A percentile compares a stretch with the other conserved stretches of the same genome.
phyloP scores from a whole-genome alignment of 345 rosid genomes.

The Jatropha curcas region DNA sequence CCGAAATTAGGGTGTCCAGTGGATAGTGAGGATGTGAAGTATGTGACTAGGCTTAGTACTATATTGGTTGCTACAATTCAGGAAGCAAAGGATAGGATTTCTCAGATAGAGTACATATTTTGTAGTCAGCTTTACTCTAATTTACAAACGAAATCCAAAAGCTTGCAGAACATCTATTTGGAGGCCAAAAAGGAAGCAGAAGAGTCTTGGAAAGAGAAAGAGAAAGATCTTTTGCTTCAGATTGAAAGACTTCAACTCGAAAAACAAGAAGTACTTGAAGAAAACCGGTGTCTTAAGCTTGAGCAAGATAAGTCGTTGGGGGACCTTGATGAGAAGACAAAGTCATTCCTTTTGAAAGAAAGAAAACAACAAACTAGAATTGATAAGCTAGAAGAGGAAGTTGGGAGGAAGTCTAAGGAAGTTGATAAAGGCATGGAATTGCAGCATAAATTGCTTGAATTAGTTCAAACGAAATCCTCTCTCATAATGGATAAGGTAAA shows the following conservation, averaged over 20 bases:
- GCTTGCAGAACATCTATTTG: conserved; percentile 47
- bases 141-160: conserved; percentile 55
- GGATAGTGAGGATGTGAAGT: conserved; percentile 50
- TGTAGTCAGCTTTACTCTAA: conserved; percentile 81
- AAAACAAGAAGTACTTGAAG: conserved; percentile 40
- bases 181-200: conserved; percentile 58
- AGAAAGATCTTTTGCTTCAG: conserved; percentile 41
- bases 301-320: conserved; percentile 39
- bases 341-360: conserved; percentile 22
- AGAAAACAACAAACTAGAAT: conserved; percentile 34
- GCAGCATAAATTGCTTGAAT: conserved; percentile 36
- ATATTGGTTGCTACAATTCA: conserved; percentile 83
- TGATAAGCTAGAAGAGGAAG: conserved; percentile 36
- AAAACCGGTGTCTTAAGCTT: conserved; percentile 41
- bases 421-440: conserved; percentile 48
- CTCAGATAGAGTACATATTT: conserved; percentile 89
- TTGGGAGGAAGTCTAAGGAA: conserved; percentile 42
- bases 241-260: conserved; percentile 54
- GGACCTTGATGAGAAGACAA: conserved; percentile 32
- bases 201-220: conserved; percentile 57
- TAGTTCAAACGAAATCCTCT: conserved; percentile 45
- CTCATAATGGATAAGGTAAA: conserved; percentile 22
- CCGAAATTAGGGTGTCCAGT: conserved; percentile 25
- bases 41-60: conserved; percentile 65
- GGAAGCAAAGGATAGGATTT: conserved; percentile 83